These are phyloP conservation scores for Penicillium coffeae DNA, from an alignment of 495 filamentous ascomycete genomes.

Conservation along the genomic window DNA sequence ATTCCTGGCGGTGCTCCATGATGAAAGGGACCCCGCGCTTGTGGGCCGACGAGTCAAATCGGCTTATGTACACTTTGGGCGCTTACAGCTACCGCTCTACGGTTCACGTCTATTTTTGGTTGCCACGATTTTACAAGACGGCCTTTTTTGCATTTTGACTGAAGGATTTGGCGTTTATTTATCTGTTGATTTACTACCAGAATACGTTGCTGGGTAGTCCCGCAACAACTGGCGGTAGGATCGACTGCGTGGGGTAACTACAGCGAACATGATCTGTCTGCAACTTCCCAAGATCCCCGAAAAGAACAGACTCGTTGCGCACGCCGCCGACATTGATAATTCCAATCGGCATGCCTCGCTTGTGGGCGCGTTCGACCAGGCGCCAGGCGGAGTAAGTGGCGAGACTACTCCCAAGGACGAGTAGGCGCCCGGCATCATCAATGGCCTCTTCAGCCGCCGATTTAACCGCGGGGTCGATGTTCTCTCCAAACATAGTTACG, in stretches of 20 bases:
- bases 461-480: conserved; percentile 64
- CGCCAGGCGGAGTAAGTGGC: conserved; percentile 96
- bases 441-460: conserved; percentile 73
- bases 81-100: background rate
- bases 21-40: conserved; percentile 27
- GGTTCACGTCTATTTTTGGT: background rate
- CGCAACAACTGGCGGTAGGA: conserved; percentile 35
- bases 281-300: conserved; percentile 39
- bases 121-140: background rate
- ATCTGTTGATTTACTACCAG: conserved; percentile 1
- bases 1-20: conserved; percentile 23
- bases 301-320: conserved; percentile 70
- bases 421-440: conserved; percentile 65
- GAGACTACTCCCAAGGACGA: conserved; percentile 83
- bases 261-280: conserved; percentile 32
- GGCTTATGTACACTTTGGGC: conserved; percentile 15
- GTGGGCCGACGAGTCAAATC: conserved; percentile 9
- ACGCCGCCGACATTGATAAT: conserved; percentile 82
- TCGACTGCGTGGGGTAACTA: conserved; percentile 32
- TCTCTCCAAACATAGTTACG: conserved; percentile 95
- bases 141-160: background rate
- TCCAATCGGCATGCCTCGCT: conserved; percentile 77
- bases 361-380: conserved; percentile 75
- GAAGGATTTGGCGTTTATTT: no score
- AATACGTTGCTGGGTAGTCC: conserved; percentile 21